Percentiles rank a stretch among this genome's conserved stretches.
phyloP scores from a whole-genome alignment of 768 basidiomycete genomes.

The Mycena kentingensis region DNA sequence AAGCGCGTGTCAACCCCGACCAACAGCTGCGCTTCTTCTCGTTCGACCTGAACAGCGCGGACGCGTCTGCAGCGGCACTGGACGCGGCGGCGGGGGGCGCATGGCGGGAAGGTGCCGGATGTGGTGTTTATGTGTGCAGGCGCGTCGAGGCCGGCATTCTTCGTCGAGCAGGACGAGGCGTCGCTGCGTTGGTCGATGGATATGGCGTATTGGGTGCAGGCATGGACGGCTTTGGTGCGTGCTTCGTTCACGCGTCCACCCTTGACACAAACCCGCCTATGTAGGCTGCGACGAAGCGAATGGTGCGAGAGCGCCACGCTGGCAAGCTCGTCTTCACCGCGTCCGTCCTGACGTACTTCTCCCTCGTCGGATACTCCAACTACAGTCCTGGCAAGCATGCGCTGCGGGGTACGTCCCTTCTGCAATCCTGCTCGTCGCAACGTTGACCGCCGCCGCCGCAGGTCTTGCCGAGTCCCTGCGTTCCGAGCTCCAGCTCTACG shows the following conservation, averaged over 20 bases:
- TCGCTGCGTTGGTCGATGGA: constrained; percentile 58
- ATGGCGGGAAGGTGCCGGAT: constrained; percentile 56
- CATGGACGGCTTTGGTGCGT: constrained; percentile 57
- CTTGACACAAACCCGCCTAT: background rate
- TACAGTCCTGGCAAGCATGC: constrained; percentile 78
- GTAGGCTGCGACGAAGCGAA: constrained; percentile 57
- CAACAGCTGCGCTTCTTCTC: constrained; percentile 63
- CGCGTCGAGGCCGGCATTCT: constrained; percentile 57
- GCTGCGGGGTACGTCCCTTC: constrained; percentile 52
- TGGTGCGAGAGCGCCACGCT: constrained; percentile 47
- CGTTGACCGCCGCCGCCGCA: constrained; percentile 26
- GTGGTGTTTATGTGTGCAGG: constrained; percentile 72
- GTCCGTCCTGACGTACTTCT: constrained; percentile 61
- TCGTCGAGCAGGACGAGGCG: constrained; percentile 54
- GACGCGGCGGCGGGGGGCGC: constrained; percentile 48
- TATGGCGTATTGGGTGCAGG: constrained; percentile 56
- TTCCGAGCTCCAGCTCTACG: constrained; percentile 65
- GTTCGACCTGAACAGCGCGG: constrained; percentile 51
- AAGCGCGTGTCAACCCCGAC: constrained; percentile 43
- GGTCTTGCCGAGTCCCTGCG: constrained; percentile 72
- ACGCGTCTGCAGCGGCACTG: constrained; percentile 52
- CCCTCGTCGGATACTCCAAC: constrained; percentile 63
- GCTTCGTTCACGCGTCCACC: background rate
- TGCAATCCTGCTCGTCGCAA: background rate
- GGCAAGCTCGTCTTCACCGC: constrained; percentile 69